Conservation (phyloP, 306 rosid species). For the Carpinus viminea region DNA sequence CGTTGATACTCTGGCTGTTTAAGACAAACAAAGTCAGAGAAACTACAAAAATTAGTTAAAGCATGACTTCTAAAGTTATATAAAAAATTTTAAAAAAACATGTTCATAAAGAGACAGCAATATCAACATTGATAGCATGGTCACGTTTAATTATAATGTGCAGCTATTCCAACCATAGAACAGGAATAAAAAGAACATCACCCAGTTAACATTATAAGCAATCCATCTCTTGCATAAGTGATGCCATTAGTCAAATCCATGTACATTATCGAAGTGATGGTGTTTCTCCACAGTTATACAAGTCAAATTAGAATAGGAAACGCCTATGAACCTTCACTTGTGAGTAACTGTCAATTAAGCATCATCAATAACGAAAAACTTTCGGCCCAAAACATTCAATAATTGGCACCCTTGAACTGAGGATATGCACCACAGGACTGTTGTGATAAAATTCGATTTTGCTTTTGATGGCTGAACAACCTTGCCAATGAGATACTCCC, state of each 20-base stretch:
- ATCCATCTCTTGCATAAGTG: not conserved
- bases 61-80: not conserved
- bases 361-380: not conserved
- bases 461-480: not conserved
- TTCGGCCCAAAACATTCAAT: not conserved
- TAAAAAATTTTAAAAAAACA: not conserved
- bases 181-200: not conserved
- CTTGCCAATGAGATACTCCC: not conserved
- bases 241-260: not conserved
- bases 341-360: not conserved
- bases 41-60: not conserved
- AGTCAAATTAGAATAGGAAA: not conserved
- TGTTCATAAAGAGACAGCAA: not conserved
- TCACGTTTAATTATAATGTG: not conserved
- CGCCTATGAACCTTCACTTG: not conserved
- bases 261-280: not conserved
- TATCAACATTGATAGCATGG: not conserved
- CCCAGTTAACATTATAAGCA: not conserved
- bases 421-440: not conserved
- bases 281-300: not conserved
- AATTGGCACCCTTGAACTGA: not conserved
- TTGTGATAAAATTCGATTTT: not conserved
- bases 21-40: constrained; percentile 21
- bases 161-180: not conserved
- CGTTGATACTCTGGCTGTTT: constrained; percentile 59